phyloP scores from a whole-genome alignment of 2,329 filamentous ascomycete species.

The Basipetospora chlamydospora region DNA sequence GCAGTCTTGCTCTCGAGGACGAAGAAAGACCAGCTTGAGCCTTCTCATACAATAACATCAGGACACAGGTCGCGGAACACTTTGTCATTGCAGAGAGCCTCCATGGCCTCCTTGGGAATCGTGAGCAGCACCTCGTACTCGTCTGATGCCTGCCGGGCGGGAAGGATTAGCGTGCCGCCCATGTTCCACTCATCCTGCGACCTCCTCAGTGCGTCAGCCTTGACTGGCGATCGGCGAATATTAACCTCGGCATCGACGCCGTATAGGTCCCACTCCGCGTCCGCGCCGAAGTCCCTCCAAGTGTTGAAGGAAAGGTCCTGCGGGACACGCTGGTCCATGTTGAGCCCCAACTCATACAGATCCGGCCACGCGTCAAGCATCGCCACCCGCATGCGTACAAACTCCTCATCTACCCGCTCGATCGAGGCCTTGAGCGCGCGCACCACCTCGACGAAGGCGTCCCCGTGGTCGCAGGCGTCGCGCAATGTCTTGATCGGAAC shows the following conservation, averaged over 20 bases:
- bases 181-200: slow-evolving; percentile 16
- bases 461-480: slow-evolving; percentile 11
- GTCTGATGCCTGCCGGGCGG: slow-evolving; percentile 11
- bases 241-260: neutral
- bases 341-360: slow-evolving; percentile 24
- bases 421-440: slow-evolving; percentile 14
- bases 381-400: slow-evolving; percentile 21
- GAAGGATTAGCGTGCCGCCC: slow-evolving; percentile 18
- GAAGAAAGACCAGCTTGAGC: too few relatives aligned
- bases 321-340: slow-evolving; percentile 24
- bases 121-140: slow-evolving; percentile 18
- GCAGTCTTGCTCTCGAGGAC: too few relatives aligned
- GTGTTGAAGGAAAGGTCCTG: slow-evolving; percentile 28
- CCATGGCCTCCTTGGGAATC: slow-evolving; percentile 17
- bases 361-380: slow-evolving; percentile 22
- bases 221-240: neutral
- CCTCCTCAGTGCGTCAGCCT: slow-evolving; percentile 17
- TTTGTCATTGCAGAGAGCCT: slow-evolving; percentile 11
- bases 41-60: too few relatives aligned
- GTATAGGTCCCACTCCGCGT: slow-evolving; percentile 22
- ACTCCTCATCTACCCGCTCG: slow-evolving; percentile 22
- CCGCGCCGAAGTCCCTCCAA: slow-evolving; percentile 28
- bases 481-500: slow-evolving; percentile 10
- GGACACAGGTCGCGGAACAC: too few relatives aligned
- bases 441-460: slow-evolving; percentile 16